Evolutionary conservation across 805 yeast species (phyloP), one percentile per base, ranked within the genome.

Genomic region (Candida loeiensis): DNA sequence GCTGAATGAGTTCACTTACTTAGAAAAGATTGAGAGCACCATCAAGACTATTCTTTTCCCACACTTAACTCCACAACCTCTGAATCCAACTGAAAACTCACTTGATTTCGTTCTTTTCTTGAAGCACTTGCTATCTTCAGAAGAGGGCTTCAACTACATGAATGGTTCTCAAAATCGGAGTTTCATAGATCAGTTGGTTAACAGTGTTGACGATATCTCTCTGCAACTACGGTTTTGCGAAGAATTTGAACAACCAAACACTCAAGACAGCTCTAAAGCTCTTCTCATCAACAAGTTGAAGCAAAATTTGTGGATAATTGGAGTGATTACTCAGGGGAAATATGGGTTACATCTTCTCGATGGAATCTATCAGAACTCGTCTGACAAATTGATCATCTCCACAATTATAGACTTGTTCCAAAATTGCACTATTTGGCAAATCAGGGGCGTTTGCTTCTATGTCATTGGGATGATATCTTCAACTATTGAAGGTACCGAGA

Each of bases 241-340:
- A 4, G 30, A 30, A 50, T 51, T 16, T 9, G 30, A 21, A 13
- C 29, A 34, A 4, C 11, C 21, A 7, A 27, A 28, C 6, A 5
- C 37, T 7, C 43, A 46, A 7, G 39, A 41, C 16, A 40, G 37
- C 8, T 56, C 55, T 68, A 69, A 5, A 60, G 67, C 14, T 24
- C 65, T 6, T 14, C 37, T 48, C 12, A 28, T 47, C 13, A 39
- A 36, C n/a, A 39, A 36, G 4, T 58, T 91, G 18, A 87, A 86
- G 54, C 85, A 90, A 8, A 77, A 83, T 24, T 51, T 91, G 25
- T 91, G 97, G 97, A 81, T 95, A 1, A 69, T 87, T 24, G 97
- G 96, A 0, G 80, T 82, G 51, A 79, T 90, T 21, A 90, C 90
- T 2, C 76, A 89, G 1, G 76, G 88, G 1, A 74, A 74, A 7